Evolutionary conservation across 1,139 yeast species (phyloP).

Genomic region (Debaryomyces subglobosus): DNA sequence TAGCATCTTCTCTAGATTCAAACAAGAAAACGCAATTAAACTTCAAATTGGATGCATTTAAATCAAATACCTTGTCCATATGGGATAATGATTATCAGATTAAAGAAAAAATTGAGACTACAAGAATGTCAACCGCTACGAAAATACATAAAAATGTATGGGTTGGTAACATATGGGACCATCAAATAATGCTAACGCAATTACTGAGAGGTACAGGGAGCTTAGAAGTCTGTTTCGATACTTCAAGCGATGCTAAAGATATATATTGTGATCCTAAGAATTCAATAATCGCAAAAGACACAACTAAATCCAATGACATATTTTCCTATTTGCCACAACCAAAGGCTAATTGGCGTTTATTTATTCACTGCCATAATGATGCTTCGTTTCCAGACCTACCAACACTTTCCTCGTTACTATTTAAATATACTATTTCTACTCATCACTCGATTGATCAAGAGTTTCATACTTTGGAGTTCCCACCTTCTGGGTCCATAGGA

Average conservation of each 20-base stretch:
- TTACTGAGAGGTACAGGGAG: slow-evolving; percentile 13
- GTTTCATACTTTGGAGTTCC: slow-evolving; percentile 60
- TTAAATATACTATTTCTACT: slow-evolving; percentile 32
- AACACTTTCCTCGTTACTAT: slow-evolving; percentile 39
- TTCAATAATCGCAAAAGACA: slow-evolving; percentile 45
- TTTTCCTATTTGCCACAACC: slow-evolving; percentile 35
- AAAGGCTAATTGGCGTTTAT: slow-evolving; percentile 42
- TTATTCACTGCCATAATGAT: slow-evolving; percentile 53
- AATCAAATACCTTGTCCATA: slow-evolving; percentile 30
- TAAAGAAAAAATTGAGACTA: slow-evolving; percentile 79
- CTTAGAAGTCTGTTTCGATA: slow-evolving; percentile 15
- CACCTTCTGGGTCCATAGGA: slow-evolving; percentile 82
- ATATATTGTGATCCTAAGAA: slow-evolving; percentile 54
- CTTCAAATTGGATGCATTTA: slow-evolving; percentile 17
- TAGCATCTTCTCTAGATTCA: slow-evolving; percentile 8
- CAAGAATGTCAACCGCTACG: slow-evolving; percentile 83
- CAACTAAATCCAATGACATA: slow-evolving; percentile 20
- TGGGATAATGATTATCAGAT: slow-evolving; percentile 77
- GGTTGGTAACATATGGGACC: slow-evolving; percentile 74
- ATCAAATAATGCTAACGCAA: slow-evolving; percentile 38
- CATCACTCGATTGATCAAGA: slow-evolving; percentile 24
- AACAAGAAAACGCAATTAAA: slow-evolving; percentile 24
- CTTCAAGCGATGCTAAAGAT: slow-evolving; percentile 22
- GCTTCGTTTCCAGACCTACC: slow-evolving; percentile 55
- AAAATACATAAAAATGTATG: slow-evolving; percentile 60